Conservation (phyloP, 2,329 filamentous ascomycete genomes). For the Epichloe gansuensis region DNA sequence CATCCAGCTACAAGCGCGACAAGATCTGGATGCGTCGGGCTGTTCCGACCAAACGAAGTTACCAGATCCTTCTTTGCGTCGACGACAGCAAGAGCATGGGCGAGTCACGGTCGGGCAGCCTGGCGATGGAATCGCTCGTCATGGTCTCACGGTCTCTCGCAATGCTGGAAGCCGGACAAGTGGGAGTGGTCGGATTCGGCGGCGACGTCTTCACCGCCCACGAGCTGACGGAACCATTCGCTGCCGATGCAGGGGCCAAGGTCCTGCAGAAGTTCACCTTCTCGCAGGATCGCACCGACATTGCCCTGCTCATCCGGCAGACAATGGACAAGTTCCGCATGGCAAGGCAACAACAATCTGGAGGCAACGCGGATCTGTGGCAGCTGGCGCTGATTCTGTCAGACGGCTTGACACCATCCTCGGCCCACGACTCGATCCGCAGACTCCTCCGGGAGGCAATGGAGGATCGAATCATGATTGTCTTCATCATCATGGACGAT, state of each 20-base stretch:
- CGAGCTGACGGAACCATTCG: conserved; percentile 71
- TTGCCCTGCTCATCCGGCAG: conserved; percentile 61
- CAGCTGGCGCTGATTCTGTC: conserved; percentile 88
- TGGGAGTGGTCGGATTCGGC: conserved; percentile 87
- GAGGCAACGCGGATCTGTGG: conserved; percentile 62
- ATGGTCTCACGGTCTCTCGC: conserved; percentile 76
- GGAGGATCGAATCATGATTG: conserved; percentile 92
- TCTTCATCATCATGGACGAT: conserved; percentile 91
- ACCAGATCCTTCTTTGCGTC: conserved; percentile 94
- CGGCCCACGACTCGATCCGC: conserved; percentile 69
- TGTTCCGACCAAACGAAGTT: conserved; percentile 82
- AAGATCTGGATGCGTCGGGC: conserved; percentile 99
- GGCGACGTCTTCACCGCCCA: conserved; percentile 74
- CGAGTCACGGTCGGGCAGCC: conserved; percentile 57
- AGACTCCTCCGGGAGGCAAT: conserved; percentile 74
- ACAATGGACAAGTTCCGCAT: conserved; percentile 72
- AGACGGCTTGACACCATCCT: conserved; percentile 77
- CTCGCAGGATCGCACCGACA: conserved; percentile 73
- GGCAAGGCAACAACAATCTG: conserved; percentile 51
- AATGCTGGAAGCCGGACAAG: conserved; percentile 88
- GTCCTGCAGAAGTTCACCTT: conserved; percentile 80
- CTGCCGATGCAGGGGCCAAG: conserved; percentile 60
- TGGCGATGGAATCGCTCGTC: conserved; percentile 89
- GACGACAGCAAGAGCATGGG: conserved; percentile 95
- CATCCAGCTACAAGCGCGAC: conserved; percentile 94